Percentiles rank a stretch among this genome's conserved stretches.
These are phyloP conservation scores for Arabis hirsuta DNA, from an alignment of 345 rosid genomes.

Conservation along the genomic window DNA sequence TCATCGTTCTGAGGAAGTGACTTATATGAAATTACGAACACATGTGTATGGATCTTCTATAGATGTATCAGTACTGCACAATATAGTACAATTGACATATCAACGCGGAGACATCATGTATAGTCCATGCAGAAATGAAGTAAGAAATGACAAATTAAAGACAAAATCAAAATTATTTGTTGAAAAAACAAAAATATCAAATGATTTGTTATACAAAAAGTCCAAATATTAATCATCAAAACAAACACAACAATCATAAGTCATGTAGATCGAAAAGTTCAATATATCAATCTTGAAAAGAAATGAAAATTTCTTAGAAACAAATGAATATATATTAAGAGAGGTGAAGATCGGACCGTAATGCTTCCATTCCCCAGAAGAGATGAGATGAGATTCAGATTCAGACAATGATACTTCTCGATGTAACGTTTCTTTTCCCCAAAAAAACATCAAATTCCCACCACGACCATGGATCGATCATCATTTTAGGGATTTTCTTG, in stretches of 20 bases:
- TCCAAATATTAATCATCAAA: neutral
- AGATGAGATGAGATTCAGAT: constrained; percentile 10
- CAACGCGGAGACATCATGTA: neutral
- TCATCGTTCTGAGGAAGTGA: no score
- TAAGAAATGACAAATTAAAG: neutral
- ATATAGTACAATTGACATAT: neutral
- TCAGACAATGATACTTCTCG: neutral
- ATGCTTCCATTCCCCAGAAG: constrained; percentile 37
- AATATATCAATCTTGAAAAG: constrained; percentile 1
- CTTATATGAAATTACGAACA: no score
- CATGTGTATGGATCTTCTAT: neutral
- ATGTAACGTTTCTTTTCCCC: neutral
- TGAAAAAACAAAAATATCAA: neutral
- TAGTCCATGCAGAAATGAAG: neutral
- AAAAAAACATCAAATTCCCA: constrained; percentile 1
- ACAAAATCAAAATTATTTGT: neutral
- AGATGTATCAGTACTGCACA: neutral
- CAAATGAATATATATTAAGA: neutral
- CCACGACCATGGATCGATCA: neutral
- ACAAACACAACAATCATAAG: constrained; percentile 13
- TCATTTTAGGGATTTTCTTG: neutral
- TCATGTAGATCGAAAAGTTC: neutral
- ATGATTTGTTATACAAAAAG: neutral
- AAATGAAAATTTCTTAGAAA: neutral
- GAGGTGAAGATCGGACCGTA: constrained; percentile 36